Evolutionary conservation across 768 basidiomycete species (phyloP).

Genomic region (Steccherinum ochraceum): DNA sequence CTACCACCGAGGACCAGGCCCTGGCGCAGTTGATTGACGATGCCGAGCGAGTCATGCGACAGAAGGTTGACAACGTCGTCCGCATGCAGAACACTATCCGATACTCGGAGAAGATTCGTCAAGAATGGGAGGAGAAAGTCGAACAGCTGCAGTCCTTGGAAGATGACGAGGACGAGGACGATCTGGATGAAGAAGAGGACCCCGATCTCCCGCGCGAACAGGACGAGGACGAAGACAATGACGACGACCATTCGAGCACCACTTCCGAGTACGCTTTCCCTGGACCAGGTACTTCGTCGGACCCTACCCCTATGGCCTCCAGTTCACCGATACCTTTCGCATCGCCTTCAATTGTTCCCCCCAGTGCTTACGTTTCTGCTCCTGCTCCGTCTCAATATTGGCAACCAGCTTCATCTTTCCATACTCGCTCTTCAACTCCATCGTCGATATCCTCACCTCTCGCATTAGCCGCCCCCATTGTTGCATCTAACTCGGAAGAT

Average conservation of each 20-base stretch:
- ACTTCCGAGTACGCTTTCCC: slow-evolving; percentile 60
- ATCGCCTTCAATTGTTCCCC: slow-evolving; percentile 4
- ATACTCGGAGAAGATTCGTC: slow-evolving; percentile 94
- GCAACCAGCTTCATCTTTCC: slow-evolving; percentile 37
- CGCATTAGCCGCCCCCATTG: slow-evolving; percentile 78
- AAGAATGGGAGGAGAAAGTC: slow-evolving; percentile 93
- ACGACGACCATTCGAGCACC: slow-evolving; percentile 54
- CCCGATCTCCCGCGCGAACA: slow-evolving; percentile 26
- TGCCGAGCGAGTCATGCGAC: slow-evolving; percentile 81
- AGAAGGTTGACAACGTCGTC: slow-evolving; percentile 92
- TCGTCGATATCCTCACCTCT: slow-evolving; percentile 86
- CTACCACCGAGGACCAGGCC: slow-evolving; percentile 79
- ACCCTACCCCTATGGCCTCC: slow-evolving; percentile 67
- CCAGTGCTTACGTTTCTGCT: slow-evolving; percentile 20
- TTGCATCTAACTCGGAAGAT: slow-evolving; percentile 58
- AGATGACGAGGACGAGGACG: slow-evolving; percentile 49
- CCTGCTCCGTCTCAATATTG: slow-evolving; percentile 31
- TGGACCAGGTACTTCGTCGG: slow-evolving; percentile 39
- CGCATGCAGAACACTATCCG: slow-evolving; percentile 96
- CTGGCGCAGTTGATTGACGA: slow-evolving; percentile 80
- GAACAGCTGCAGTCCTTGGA: slow-evolving; percentile 54
- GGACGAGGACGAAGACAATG: slow-evolving; percentile 20
- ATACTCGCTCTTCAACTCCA: slow-evolving; percentile 81
- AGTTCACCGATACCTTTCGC: slow-evolving; percentile 32
- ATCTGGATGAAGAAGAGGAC: slow-evolving; percentile 37